Base-by-base conservation (phyloP, 2,329 filamentous ascomycete genomes). In the Thelonectria blattea region DNA sequence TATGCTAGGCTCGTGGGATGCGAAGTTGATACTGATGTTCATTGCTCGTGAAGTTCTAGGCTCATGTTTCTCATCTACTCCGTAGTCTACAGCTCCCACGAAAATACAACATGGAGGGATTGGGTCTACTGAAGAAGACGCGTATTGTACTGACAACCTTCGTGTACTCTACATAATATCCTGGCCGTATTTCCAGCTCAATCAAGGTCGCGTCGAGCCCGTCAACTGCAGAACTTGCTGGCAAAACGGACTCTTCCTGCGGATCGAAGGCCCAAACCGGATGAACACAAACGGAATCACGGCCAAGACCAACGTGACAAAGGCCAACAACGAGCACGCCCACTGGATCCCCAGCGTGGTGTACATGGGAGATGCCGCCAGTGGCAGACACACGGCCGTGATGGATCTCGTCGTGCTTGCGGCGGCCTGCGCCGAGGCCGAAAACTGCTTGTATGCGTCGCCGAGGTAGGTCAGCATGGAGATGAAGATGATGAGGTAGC, bases 271-370 rank as follows among this genome's bases (percentile, higher is more conserved):
- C 2, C 64, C 64, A 34, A 56, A 61, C 30, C 22, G 58, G 10
- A 65, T 64, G 45, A 65, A 67, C 2, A 63, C 41, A 12, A 65
- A 61, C 11, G 65, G 65, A 15, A 67, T 58, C 4, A 50, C 30
- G 24, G 55, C 56, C 43, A 67, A 53, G 12, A 51, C 42, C 9
- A 67, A 17, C 5, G 55, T 56, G 4, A 59, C 18, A 3, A 66
- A 61, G 0, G 56, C 62, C 14, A 66, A 39, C 4, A 66, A 41
- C 3, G 52, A 63, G 10, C 50, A 58, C n/a, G 66, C 65, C 65
- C 65, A 68, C 9, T 62, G 56, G 5, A 66, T 56, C 2, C 65
- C 66, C 1, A 67, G 57, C 1, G 22, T 27, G 0, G 27, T 11
- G 12, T 65, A 68, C 63, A 67, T 67, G 32, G 49, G 56, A 3